phyloP scores from a whole-genome alignment of 1,284 basidiomycete species.

The Pyrrhoderma noxium region DNA sequence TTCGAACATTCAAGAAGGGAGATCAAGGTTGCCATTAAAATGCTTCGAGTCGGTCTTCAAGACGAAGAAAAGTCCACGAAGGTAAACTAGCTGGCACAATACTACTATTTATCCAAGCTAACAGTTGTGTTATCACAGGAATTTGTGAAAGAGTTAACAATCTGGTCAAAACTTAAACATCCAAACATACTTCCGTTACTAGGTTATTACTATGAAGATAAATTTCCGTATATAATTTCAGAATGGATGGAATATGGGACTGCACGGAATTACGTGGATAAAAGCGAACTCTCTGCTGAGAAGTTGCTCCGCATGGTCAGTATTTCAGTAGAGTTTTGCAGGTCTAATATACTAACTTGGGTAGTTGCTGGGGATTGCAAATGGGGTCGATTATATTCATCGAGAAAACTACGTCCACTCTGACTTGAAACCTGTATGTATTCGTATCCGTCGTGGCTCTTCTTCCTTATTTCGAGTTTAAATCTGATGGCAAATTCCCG shows the following conservation, averaged over 20 bases:
- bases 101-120: not conserved
- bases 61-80: no score
- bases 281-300: not conserved
- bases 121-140: conserved; percentile 1
- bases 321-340: not conserved
- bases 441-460: no score
- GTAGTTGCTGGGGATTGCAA: not conserved
- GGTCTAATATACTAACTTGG: not conserved
- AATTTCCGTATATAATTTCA: conserved; percentile 10
- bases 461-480: no score
- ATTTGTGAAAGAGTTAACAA: conserved; percentile 6
- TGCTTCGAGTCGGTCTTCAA: conserved; percentile 2
- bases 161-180: conserved; percentile 14
- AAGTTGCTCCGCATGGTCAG: not conserved
- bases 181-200: conserved; percentile 6
- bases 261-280: conserved; percentile 8
- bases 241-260: conserved; percentile 18
- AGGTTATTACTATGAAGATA: conserved; percentile 1
- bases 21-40: conserved; percentile 9
- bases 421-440: not conserved
- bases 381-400: not conserved
- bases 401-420: not conserved
- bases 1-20: not conserved
- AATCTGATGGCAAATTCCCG: not conserved
- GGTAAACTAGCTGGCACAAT: not conserved